phyloP scores from a whole-genome alignment of 768 basidiomycete genomes.

The Mycena metata region DNA sequence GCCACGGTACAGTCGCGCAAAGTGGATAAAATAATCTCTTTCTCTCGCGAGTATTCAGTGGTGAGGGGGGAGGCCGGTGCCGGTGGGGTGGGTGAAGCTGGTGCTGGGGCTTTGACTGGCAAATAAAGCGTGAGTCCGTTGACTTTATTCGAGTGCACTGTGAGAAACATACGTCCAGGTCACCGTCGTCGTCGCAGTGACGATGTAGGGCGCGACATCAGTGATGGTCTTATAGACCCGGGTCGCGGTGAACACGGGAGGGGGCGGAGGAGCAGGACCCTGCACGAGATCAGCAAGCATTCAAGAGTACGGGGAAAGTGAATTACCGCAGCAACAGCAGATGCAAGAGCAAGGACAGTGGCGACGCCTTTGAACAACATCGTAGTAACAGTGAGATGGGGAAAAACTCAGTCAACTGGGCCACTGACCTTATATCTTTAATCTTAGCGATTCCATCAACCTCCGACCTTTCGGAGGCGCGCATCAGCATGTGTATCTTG shows the following conservation, averaged over 20 bases:
- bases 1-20: too few relatives aligned
- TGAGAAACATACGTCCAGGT: slow-evolving; percentile 50
- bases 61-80: not conserved
- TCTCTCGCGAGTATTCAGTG: too few relatives aligned
- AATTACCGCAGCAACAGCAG: slow-evolving; percentile 26
- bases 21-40: too few relatives aligned
- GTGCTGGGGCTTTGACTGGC: slow-evolving; percentile 38
- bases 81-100: not conserved
- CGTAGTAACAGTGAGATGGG: not conserved
- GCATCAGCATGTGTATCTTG: not conserved
- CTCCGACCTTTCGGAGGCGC: too few relatives aligned
- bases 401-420: not conserved
- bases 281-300: not conserved
- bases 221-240: slow-evolving; percentile 45
- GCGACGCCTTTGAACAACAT: slow-evolving; percentile 22
- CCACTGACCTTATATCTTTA: not conserved
- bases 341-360: slow-evolving; percentile 23
- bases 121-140: not conserved
- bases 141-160: not conserved
- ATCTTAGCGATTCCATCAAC: not conserved
- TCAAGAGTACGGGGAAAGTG: slow-evolving; percentile 1
- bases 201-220: slow-evolving; percentile 45
- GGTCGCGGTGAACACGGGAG: slow-evolving; percentile 43
- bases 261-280: not conserved
- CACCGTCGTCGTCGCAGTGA: slow-evolving; percentile 45